phyloP scores from a whole-genome alignment of 2,329 filamentous ascomycete genomes.

The Diaporthe sp. region DNA sequence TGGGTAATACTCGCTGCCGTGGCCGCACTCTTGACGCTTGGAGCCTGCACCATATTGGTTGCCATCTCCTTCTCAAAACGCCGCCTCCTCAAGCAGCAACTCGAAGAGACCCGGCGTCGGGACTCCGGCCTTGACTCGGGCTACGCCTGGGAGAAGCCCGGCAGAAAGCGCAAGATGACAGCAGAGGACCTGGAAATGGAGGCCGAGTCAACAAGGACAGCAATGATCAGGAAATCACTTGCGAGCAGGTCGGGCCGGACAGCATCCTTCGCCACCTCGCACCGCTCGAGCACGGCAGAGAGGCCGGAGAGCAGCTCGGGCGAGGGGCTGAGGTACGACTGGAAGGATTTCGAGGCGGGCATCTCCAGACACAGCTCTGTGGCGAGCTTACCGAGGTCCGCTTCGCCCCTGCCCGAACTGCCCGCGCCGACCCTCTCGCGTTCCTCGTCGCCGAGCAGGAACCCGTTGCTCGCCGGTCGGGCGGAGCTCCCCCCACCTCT shows the following conservation, averaged over 20 bases:
- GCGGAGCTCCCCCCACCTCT: conserved; percentile 25
- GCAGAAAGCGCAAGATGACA: conserved; percentile 43
- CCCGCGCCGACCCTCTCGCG: conserved; percentile 22
- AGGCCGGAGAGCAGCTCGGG: conserved; percentile 31
- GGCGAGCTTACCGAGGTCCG: conserved; percentile 5
- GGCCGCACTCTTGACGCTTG: conserved; percentile 40
- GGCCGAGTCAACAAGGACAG: conserved; percentile 50
- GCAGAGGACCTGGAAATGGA: conserved; percentile 41
- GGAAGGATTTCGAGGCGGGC: conserved; percentile 52
- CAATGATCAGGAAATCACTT: conserved; percentile 57
- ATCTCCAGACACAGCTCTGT: conserved; percentile 37
- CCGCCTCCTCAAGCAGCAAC: conserved; percentile 29
- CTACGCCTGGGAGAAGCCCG: conserved; percentile 38
- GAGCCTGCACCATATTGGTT: conserved; percentile 38
- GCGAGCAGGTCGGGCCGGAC: conserved; percentile 40
- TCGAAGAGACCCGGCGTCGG: conserved; percentile 38
- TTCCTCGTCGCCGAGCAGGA: conserved; percentile 30
- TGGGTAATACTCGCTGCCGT: conserved; percentile 44
- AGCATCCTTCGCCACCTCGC: conserved; percentile 22
- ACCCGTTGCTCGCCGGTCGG: conserved; percentile 8
- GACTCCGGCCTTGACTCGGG: conserved; percentile 44
- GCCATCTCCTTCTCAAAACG: conserved; percentile 36
- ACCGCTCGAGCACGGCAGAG: conserved; percentile 12
- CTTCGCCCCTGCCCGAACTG: conserved; percentile 18
- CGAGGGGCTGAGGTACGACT: conserved; percentile 45